Conservation (phyloP, 2,329 filamentous ascomycete species). For the Fusarium aywerte region DNA sequence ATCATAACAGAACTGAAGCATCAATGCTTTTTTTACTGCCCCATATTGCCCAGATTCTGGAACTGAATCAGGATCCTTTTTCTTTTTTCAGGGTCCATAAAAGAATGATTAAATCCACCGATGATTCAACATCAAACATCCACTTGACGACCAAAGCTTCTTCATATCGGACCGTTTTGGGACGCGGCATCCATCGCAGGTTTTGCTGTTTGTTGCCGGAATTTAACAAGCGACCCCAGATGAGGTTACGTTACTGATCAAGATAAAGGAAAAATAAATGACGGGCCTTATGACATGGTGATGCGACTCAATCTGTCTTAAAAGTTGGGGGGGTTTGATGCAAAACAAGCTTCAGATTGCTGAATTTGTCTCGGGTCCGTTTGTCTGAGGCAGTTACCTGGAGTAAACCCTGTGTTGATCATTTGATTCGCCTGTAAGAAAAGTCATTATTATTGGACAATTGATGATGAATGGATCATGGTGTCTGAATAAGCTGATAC, state of each 20-base stretch:
- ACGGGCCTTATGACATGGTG: background rate
- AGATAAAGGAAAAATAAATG: background rate
- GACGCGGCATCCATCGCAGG: slow-evolving; percentile 9
- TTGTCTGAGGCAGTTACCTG: slow-evolving; percentile 3
- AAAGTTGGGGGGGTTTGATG: slow-evolving; percentile 6
- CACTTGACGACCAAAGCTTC: slow-evolving; percentile 15
- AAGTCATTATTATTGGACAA: background rate
- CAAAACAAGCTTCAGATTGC: slow-evolving; percentile 25
- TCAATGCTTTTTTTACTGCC: background rate
- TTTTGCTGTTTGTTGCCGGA: slow-evolving; percentile 25
- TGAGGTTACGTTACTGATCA: slow-evolving; percentile 11
- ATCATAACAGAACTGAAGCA: background rate
- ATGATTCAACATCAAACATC: slow-evolving; percentile 26
- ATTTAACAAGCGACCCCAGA: slow-evolving; percentile 16
- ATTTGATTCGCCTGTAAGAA: background rate
- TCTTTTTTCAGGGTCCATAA: slow-evolving; percentile 22
- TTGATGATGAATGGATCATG: background rate
- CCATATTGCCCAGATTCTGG: slow-evolving; percentile 11
- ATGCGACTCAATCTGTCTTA: slow-evolving; percentile 1
- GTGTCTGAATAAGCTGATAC: background rate
- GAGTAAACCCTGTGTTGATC: slow-evolving; percentile 16
- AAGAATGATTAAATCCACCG: slow-evolving; percentile 20
- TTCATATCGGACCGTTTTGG: slow-evolving; percentile 39
- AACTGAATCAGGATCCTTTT: slow-evolving; percentile 16
- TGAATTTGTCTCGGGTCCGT: slow-evolving; percentile 4